These are phyloP conservation scores for Auricularia heimuer DNA, from an alignment of 768 basidiomycete genomes.

Conservation along the genomic window DNA sequence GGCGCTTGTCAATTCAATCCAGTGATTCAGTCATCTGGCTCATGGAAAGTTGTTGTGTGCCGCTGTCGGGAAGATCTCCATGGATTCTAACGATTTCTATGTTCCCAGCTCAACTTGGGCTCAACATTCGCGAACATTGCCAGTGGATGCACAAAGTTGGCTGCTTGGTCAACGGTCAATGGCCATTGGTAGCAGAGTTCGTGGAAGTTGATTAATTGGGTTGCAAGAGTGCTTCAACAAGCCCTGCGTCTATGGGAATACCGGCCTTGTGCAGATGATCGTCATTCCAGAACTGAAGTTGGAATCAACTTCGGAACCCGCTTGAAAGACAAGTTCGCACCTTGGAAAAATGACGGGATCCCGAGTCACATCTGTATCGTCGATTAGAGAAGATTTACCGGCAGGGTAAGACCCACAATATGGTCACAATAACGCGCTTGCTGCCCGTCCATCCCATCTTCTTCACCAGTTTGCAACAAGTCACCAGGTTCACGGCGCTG, in stretches of 20 bases:
- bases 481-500: conserved; percentile 92
- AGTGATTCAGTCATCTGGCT: too few species aligned
- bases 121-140: too few species aligned
- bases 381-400: too few species aligned
- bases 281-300: conserved; percentile 46
- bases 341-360: conserved; percentile 87
- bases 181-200: too few species aligned
- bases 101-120: too few species aligned
- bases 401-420: conserved; percentile 43
- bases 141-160: too few species aligned
- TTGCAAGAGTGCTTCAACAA: neutral
- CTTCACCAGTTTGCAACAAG: conserved; percentile 71
- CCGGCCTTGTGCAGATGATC: conserved; percentile 34
- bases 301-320: neutral
- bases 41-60: too few species aligned
- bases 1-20: too few species aligned
- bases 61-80: too few species aligned
- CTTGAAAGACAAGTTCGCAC: conserved; percentile 28
- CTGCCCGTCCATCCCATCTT: conserved; percentile 60
- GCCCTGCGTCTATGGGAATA: conserved; percentile 29
- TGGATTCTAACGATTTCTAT: too few species aligned
- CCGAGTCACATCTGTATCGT: conserved; percentile 69
- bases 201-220: too few species aligned
- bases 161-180: too few species aligned
- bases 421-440: conserved; percentile 63